Evolutionary conservation across 2,329 filamentous ascomycete genomes (phyloP).

Genomic region (Claviceps humidiphila): DNA sequence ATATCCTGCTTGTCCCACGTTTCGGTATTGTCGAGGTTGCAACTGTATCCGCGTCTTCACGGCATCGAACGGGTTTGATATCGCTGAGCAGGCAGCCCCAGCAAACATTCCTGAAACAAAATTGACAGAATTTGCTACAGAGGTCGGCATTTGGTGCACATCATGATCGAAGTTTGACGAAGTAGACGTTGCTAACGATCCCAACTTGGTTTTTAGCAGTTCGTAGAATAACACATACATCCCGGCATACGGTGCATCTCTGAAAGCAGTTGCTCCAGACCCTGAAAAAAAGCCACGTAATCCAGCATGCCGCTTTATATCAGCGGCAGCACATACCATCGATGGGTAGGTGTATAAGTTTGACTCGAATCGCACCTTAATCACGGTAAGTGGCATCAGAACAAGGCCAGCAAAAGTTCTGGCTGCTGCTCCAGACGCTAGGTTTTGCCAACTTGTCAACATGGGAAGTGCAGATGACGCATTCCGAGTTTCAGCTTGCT

Average conservation of each 20-base stretch:
- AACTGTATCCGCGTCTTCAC: conserved; percentile 92
- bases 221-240: conserved; percentile 94
- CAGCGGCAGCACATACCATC: conserved; percentile 54
- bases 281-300: conserved; percentile 80
- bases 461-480: conserved; percentile 64
- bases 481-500: conserved; percentile 13
- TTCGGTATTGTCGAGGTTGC: conserved; percentile 68
- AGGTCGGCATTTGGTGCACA: conserved; percentile 16
- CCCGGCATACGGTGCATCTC: conserved; percentile 94
- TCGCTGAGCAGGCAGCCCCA: conserved; percentile 66
- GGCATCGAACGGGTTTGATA: conserved; percentile 94
- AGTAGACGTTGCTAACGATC: conserved; percentile 10
- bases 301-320: conserved; percentile 64
- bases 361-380: conserved; percentile 93
- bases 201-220: conserved; percentile 55
- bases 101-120: conserved; percentile 73
- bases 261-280: conserved; percentile 82
- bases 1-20: conserved; percentile 63
- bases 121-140: conserved; percentile 54
- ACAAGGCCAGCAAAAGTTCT: conserved; percentile 78
- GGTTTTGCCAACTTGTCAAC: conserved; percentile 71
- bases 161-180: conserved; percentile 6
- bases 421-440: conserved; percentile 72
- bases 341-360: conserved; percentile 74
- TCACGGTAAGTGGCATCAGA: conserved; percentile 89